These are phyloP conservation scores for Hypoxylon rubiginosum DNA, from an alignment of 2,329 filamentous ascomycete genomes.

Conservation along the genomic window DNA sequence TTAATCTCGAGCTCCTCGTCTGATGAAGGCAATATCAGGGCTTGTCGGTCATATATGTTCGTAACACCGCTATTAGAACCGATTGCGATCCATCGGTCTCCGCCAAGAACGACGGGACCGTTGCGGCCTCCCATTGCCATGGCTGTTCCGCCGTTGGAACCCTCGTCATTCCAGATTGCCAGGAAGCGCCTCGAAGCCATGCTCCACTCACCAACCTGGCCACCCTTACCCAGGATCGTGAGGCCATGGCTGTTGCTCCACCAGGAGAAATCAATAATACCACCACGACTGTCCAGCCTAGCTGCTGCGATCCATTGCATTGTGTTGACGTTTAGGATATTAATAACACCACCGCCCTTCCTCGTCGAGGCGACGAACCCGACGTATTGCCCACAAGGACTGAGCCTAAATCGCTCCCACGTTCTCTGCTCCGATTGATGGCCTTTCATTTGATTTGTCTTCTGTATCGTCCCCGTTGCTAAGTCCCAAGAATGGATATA, in stretches of 20 bases:
- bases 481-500: conserved; percentile 98
- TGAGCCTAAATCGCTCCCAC: conserved; percentile 92
- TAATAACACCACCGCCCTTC: conserved; percentile 90
- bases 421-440: conserved; percentile 85
- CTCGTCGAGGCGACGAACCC: conserved; percentile 82
- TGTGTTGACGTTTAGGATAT: conserved; percentile 82
- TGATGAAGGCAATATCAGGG: conserved; percentile 64
- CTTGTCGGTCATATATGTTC: conserved; percentile 89
- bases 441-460: conserved; percentile 81
- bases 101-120: conserved; percentile 74
- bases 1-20: conserved; percentile 67
- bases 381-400: conserved; percentile 88
- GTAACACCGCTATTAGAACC: conserved; percentile 90
- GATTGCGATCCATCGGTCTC: conserved; percentile 89
- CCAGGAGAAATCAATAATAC: conserved; percentile 93
- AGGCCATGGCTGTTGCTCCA: conserved; percentile 88
- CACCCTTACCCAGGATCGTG: conserved; percentile 85
- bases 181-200: conserved; percentile 77
- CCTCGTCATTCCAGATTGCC: conserved; percentile 90
- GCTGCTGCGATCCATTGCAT: conserved; percentile 90
- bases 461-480: conserved; percentile 82
- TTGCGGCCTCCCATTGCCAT: conserved; percentile 80
- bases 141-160: conserved; percentile 86
- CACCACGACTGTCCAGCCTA: conserved; percentile 83
- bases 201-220: conserved; percentile 91